phyloP scores from a whole-genome alignment of 306 rosid species.

The Chamaecrista fasciculata region DNA sequence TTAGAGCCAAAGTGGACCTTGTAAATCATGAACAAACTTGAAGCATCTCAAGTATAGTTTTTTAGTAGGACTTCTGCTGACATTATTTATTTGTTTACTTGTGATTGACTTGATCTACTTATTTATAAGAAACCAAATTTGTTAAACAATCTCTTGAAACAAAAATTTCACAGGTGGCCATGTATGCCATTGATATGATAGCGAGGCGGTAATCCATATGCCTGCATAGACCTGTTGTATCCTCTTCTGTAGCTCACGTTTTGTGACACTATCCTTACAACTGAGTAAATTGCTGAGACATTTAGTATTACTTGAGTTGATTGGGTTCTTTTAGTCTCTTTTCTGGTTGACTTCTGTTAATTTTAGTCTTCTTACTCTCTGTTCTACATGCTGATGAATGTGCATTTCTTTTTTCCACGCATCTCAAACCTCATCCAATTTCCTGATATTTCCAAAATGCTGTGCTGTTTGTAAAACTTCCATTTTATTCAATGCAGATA shows the following conservation, averaged over 20 bases:
- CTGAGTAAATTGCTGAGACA: neutral
- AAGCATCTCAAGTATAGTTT: no score
- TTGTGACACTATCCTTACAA: neutral
- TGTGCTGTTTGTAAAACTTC: neutral
- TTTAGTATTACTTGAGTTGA: neutral
- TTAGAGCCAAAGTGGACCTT: no score
- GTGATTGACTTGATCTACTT: no score
- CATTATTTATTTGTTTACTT: no score
- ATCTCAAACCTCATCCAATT: slow-evolving; percentile 4
- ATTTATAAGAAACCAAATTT: no score
- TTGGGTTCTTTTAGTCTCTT: neutral
- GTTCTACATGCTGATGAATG: neutral
- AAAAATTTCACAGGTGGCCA: neutral
- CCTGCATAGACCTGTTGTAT: neutral
- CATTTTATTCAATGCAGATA: neutral
- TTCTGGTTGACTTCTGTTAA: neutral
- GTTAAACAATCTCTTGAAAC: neutral
- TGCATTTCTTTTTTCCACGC: neutral
- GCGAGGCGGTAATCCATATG: neutral
- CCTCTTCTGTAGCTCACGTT: neutral
- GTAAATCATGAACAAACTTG: no score
- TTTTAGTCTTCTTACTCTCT: neutral
- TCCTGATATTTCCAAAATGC: slow-evolving; percentile 9
- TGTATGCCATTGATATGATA: neutral
- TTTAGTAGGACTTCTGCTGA: no score